Base-by-base conservation (phyloP, 805 yeast species). In the Kuraishia cidri region DNA sequence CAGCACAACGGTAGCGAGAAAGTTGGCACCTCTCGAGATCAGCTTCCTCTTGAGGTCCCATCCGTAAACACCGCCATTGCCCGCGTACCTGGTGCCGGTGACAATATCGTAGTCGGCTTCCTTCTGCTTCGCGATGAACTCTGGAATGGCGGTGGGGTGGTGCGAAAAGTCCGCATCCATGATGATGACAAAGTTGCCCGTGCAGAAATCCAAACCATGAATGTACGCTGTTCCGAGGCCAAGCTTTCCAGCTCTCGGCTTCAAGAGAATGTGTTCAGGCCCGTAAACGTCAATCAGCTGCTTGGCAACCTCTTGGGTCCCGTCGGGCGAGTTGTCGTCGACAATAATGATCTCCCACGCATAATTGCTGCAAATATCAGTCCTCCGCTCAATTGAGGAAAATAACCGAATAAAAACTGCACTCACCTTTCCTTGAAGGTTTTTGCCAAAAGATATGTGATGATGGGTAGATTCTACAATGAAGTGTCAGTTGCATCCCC, bases 141-240 rank as follows among this genome's bases (percentile, higher is more conserved):
- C 63, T 6, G 88, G 90, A 53, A 80, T 80, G 19, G 87, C 81
- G 44, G 75, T 78, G 16, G 90, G 90, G 52, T 78, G 86, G 54
- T 80, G 90, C 5, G 85, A 76, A 58, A 81, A 80, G 52, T 80
- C 90, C 12, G 90, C 90, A 50, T 80, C 90, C 90, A 80, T 80
- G 44, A 81, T 80, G 40, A 80, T 73, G 31, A 80, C 87, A 52
- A 66, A 80, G 55, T 81, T 70, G 30, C 90, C 90, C 14, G 79
- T 72, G 31, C 71, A 85, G 44, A 48, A 77, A 51, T 81, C 68
- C 43, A 80, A 66, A 1, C 87, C 90, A 46, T 81, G 87, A 28
- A 80, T 80, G 45, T 80, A 80, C 12, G 90, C 90, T 21, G 90
- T 80, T 31, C 87, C 88, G 38, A 80, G 66, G 12, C 90, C 90